phyloP scores from a whole-genome alignment of 148 eudicot species.

The Agrostemma githago region DNA sequence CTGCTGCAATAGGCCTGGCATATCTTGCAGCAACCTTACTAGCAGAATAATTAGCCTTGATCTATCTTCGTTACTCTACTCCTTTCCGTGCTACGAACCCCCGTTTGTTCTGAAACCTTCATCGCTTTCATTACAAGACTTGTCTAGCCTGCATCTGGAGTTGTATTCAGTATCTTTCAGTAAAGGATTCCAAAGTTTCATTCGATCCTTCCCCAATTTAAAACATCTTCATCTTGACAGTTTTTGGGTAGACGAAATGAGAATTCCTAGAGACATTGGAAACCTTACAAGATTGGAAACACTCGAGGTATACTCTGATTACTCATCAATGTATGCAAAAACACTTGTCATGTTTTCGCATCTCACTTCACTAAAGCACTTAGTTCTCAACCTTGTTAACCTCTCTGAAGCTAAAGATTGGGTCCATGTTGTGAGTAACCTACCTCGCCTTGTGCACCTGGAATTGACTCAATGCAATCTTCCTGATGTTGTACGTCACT shows the following conservation, averaged over 20 bases:
- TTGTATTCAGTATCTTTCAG: background rate
- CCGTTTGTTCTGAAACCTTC: conserved; percentile 6
- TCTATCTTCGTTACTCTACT: background rate
- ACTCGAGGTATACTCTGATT: background rate
- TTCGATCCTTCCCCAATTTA: background rate
- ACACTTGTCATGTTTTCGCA: background rate
- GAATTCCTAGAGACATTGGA: conserved; percentile 16
- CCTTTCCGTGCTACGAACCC: no score
- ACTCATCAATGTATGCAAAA: background rate
- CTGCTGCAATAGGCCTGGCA: conserved; percentile 23
- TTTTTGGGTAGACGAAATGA: no score
- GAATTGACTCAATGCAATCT: conserved; percentile 9
- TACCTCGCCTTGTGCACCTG: conserved; percentile 4
- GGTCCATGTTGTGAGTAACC: conserved; percentile 7
- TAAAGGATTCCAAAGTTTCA: background rate
- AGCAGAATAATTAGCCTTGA: conserved; percentile 11
- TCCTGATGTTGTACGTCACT: background rate
- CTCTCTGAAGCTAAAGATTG: conserved; percentile 16
- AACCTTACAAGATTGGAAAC: conserved; percentile 20
- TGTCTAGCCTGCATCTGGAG: conserved; percentile 3
- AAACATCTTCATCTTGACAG: conserved; percentile 4
- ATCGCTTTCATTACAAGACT: conserved; percentile 1
- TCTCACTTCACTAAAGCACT: background rate
- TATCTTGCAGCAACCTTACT: conserved; percentile 13
- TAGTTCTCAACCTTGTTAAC: background rate